Base-by-base conservation (phyloP, 164 flowering plant species). In the Macadamia integrifolia region DNA sequence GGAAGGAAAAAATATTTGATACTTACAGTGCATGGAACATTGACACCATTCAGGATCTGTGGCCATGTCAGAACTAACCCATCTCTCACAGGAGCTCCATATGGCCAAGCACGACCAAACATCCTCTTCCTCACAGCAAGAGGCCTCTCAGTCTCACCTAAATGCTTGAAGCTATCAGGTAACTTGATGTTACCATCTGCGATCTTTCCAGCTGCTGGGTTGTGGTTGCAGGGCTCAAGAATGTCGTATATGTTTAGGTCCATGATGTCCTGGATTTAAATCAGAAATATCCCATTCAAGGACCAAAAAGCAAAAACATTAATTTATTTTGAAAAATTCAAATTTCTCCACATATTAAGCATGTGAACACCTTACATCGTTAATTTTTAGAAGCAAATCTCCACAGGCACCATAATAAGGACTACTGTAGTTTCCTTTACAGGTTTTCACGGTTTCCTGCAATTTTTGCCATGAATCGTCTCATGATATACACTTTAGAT, bases 21-120 rank as follows among this genome's bases (percentile, higher is more conserved):
- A 79, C 95, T 84, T 85, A 94, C 98, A 18, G 86, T 85, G 86
- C 98, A 94, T 12, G 92, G 92, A 70, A 91, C 87, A 56, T 28
- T 43, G 9, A 23, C 23, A 23, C 46, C 30, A 65, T 77, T 77
- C 53, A 81, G 66, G 46, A 94, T 83, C 72, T 92, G 78, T 43
- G 99, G 94, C 98, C 98, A 95, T 30, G 89, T 85, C 42, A 91
- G 98, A 74, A 92, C 97, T 64, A 72, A 43, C 62, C 97, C 99
- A 30, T 77, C 87, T 79, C 83, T 80, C 44, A 95, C 94, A 6
- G 92, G 88, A 76, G 92, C 91, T 79, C 91, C 74, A 57, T 82
- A 64, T 65, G 98, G 98, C 97, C 99, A 95, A 4, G 98, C 91
- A 61, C 96, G 97, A 14, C 99, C 98, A 76, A 90, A 90, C 84